A percentile compares a stretch with the other conserved stretches of the same genome.
phyloP scores from a whole-genome alignment of 129 eudicot species.

The Oenanthe sinensis region DNA sequence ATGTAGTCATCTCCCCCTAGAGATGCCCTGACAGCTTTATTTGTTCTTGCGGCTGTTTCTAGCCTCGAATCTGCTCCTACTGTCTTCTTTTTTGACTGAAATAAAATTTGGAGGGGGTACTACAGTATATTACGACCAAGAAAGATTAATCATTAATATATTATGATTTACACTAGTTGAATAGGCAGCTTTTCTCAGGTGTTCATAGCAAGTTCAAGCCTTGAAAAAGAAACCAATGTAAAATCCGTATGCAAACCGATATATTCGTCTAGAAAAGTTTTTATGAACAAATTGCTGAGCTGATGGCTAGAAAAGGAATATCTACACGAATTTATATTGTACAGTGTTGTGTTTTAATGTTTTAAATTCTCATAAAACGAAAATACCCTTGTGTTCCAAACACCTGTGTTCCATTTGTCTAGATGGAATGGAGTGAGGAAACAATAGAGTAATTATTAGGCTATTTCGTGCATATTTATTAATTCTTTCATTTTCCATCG shows the following conservation, averaged over 20 bases:
- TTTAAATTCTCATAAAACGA: too few relatives aligned
- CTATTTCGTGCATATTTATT: too few relatives aligned
- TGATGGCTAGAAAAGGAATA: neutral
- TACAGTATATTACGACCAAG: neutral
- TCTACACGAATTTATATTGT: neutral
- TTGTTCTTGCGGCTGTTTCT: slow-evolving; percentile 1
- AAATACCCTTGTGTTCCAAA: neutral
- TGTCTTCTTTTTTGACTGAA: neutral
- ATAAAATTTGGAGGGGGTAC: neutral
- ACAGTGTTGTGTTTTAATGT: too few relatives aligned
- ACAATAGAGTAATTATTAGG: too few relatives aligned
- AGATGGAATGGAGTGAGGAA: too few relatives aligned
- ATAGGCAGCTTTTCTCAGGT: neutral
- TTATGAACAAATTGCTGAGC: neutral
- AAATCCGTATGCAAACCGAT: neutral
- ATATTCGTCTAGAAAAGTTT: neutral
- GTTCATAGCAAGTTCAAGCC: neutral
- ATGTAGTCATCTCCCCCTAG: slow-evolving; percentile 1
- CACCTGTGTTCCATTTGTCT: too few relatives aligned
- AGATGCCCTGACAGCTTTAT: slow-evolving; percentile 5
- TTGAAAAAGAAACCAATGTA: neutral
- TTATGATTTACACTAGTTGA: neutral
- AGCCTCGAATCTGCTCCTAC: neutral
- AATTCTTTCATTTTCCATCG: too few relatives aligned
- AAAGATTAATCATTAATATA: neutral